Base-by-base conservation (phyloP, 208 protist species). In the Crithidia acanthocephali region DNA sequence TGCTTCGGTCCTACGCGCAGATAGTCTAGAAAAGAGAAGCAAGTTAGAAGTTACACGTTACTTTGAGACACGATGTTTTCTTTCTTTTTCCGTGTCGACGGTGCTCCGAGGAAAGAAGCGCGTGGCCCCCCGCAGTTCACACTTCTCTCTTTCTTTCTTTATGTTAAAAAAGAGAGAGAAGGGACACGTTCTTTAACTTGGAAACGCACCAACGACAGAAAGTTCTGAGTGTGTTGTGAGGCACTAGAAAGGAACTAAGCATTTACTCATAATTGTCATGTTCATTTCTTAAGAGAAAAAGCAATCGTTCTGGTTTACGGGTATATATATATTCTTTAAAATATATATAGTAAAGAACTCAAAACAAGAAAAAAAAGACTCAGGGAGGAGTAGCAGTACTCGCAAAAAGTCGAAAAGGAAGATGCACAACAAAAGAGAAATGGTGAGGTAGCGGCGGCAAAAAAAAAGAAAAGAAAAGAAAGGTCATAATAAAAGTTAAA, bases 371-470 rank as follows among this genome's bases (percentile, higher is more conserved):
- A 59, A 35, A 57, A 16, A 25, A 27, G 18, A 28, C 2, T 30
- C 3, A 65, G 15, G 23, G 18, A 48, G 40, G 18, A 65, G 42
- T 40, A 65, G 59, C 3, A 40, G 42, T 35, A 63, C 25, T 47
- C 35, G 40, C 22, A 50, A 63, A 63, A 63, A 64, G 27, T 5
- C 2, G 57, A 60, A 58, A 45, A 60, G n/a, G 55, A 16, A 30
- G 23, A 30, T 63, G n/a, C 25, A 65, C 59, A 65, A 65, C 59
- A 65, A 11, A 25, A 6, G 7, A 53, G 59, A 65, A 52, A 65
- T 65, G 44, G 42, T 65, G 59, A 65, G 5, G n/a, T 65, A 65
- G 42, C 37, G 59, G 59, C 59, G 59, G 59, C 44, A 9, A 35
- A 40, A 53, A 52, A 22, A 53, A 65, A 65, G 53, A 51, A 63